phyloP scores from a whole-genome alignment of 75 land plant genomes.

The Sequoiadendron giganteum region DNA sequence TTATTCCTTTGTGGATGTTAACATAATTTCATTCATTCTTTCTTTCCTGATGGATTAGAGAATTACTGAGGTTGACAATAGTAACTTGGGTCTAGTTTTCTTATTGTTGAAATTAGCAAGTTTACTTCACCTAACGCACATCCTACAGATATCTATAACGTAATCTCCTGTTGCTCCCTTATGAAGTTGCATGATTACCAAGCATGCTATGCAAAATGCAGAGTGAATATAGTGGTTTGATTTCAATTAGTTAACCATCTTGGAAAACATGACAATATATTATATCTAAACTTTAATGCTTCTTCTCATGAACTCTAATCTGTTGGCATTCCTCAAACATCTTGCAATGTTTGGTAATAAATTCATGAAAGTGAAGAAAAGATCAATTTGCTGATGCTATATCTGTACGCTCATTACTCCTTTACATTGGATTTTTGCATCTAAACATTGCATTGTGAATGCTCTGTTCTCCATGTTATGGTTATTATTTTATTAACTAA shows the following conservation, averaged over 20 bases:
- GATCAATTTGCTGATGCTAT: background rate
- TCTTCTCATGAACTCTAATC: background rate
- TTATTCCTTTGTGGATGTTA: background rate
- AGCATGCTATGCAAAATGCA: background rate
- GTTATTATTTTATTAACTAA: background rate
- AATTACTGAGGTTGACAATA: background rate
- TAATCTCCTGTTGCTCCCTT: background rate
- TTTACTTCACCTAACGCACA: background rate
- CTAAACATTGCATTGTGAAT: background rate
- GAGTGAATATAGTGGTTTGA: background rate
- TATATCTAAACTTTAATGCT: background rate
- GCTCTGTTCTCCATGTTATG: background rate
- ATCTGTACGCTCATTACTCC: background rate
- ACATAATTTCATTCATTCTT: background rate
- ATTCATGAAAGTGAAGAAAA: background rate
- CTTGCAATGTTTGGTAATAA: background rate
- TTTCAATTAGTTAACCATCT: background rate
- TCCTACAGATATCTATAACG: background rate
- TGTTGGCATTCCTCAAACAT: background rate
- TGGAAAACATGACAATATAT: background rate
- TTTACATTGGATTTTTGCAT: background rate
- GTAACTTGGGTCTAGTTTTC: background rate
- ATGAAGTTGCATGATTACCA: background rate
- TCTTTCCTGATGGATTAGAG: background rate
- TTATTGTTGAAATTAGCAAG: background rate